phyloP scores from a whole-genome alignment of 2,329 filamentous ascomycete genomes.

The Clonostachys byssicola region DNA sequence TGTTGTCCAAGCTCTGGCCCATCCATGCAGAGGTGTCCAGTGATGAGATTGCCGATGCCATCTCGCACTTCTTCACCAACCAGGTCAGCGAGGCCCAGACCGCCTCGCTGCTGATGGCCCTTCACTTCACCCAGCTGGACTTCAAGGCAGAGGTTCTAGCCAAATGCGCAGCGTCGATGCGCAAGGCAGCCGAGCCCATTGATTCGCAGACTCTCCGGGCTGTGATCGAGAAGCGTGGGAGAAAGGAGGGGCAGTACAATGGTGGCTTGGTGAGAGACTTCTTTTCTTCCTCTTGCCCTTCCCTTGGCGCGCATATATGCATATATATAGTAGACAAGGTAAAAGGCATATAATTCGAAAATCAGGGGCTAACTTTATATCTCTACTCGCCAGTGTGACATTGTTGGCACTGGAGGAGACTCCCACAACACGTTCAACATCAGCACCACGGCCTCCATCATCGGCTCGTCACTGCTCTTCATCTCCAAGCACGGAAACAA shows the following conservation, averaged over 20 bases:
- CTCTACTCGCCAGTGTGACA: constrained; percentile 60
- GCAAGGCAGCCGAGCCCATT: constrained; percentile 69
- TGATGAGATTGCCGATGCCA: constrained; percentile 81
- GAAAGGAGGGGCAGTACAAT: constrained; percentile 67
- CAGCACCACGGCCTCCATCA: constrained; percentile 88
- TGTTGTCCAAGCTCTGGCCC: constrained; percentile 72
- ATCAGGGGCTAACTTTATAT: too few species aligned
- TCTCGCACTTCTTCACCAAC: constrained; percentile 89
- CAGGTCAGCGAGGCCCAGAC: constrained; percentile 84
- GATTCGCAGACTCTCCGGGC: constrained; percentile 58
- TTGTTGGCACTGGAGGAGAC: constrained; percentile 95
- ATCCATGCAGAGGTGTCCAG: constrained; percentile 55
- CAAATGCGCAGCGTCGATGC: constrained; percentile 80
- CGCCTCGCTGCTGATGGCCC: constrained; percentile 79
- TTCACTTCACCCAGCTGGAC: constrained; percentile 89
- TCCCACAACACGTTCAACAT: constrained; percentile 98
- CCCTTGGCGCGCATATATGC: not conserved
- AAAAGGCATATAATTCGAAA: not conserved
- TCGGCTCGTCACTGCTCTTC: constrained; percentile 80
- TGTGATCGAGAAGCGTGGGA: constrained; percentile 56
- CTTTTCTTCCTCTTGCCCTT: not conserved
- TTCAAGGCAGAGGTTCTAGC: constrained; percentile 81
- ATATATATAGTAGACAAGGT: not conserved
- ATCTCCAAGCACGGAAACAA: constrained; percentile 95
- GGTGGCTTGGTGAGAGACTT: constrained; percentile 72